A percentile compares a stretch with the other conserved stretches of the same genome.
Evolutionary conservation across 202 grass and related monocot genomes (phyloP).

Genomic region (Elaeis oleifera): DNA sequence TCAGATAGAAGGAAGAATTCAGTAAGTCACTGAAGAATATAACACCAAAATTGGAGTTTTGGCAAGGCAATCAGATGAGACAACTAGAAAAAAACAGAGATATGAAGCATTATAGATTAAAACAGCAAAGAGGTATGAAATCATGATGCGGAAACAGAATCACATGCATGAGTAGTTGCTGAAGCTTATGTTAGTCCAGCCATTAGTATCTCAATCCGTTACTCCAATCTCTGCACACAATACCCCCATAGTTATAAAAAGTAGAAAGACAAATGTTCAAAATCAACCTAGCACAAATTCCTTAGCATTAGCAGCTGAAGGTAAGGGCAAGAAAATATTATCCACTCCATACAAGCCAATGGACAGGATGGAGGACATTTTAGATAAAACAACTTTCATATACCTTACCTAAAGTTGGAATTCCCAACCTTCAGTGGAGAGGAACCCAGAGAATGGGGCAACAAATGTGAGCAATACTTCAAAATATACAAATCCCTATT

Average conservation of each 20-base stretch:
- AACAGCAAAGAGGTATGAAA: background rate
- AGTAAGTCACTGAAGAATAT: no score
- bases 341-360: background rate
- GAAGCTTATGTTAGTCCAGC: background rate
- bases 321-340: background rate
- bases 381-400: background rate
- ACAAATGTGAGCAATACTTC: no score
- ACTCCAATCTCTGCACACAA: accelerated
- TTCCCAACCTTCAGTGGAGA: no score
- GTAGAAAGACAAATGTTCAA: background rate
- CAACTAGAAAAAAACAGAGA: background rate
- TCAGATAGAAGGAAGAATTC: no score
- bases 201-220: background rate
- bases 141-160: background rate
- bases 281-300: background rate
- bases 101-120: background rate
- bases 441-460: no score
- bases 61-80: no score
- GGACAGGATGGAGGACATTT: background rate
- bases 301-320: background rate
- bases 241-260: background rate
- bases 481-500: no score
- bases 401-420: no score
- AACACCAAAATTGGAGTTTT: no score
- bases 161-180: background rate